Evolutionary conservation across 768 basidiomycete species (phyloP).

Genomic region (Tremella fuciformis): DNA sequence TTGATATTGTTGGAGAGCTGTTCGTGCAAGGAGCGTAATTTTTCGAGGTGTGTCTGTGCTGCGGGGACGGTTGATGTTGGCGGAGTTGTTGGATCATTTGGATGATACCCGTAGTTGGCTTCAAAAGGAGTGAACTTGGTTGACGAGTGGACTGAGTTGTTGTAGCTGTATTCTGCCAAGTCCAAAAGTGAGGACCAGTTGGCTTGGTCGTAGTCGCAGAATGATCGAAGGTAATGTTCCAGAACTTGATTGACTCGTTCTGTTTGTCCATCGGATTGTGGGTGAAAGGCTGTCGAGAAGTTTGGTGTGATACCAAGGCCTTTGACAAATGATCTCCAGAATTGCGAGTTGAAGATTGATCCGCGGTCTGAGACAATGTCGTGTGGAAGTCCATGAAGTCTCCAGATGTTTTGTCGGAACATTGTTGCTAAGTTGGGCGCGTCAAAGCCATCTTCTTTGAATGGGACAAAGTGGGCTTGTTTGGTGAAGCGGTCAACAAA

Average conservation of each 20-base stretch:
- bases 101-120: conserved; percentile 6
- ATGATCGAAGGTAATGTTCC: conserved; percentile 40
- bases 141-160: conserved; percentile 8
- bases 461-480: conserved; percentile 55
- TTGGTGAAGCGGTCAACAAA: conserved; percentile 54
- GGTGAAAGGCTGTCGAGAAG: conserved; percentile 56
- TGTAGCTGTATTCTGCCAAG: conserved; percentile 4
- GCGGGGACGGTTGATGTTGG: conserved; percentile 53
- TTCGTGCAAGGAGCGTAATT: not conserved
- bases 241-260: conserved; percentile 55
- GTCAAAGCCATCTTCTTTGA: conserved; percentile 1
- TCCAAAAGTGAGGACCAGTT: conserved; percentile 2
- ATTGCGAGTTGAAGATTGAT: not conserved
- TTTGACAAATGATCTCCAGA: conserved; percentile 16
- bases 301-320: conserved; percentile 11
- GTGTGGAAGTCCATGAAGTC: conserved; percentile 11
- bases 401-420: conserved; percentile 9
- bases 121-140: conserved; percentile 1
- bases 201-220: conserved; percentile 5
- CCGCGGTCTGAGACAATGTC: conserved; percentile 15
- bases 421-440: not conserved
- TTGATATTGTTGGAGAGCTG: conserved; percentile 1
- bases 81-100: conserved; percentile 42
- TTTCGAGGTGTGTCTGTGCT: conserved; percentile 1
- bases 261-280: conserved; percentile 55